Evolutionary conservation across 2,329 filamentous ascomycete genomes (phyloP).

Genomic region (Aureobasidium sp.): DNA sequence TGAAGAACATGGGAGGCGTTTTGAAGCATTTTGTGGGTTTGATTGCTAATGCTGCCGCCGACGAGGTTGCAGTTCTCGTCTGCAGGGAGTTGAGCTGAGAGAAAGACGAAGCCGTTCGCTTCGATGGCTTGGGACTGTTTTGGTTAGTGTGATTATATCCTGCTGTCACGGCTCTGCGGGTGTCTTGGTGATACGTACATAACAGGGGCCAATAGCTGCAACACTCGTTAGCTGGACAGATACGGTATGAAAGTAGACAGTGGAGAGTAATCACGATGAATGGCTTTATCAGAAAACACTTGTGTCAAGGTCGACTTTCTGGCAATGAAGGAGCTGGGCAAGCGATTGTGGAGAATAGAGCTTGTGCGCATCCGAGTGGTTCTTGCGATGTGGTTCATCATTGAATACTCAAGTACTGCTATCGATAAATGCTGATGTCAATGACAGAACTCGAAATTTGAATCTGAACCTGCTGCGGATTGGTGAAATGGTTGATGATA

Average conservation of each 20-base stretch:
- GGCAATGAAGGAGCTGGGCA: not conserved
- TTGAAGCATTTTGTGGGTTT: constrained; percentile 8
- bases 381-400: not conserved
- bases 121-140: constrained; percentile 5
- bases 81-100: constrained; percentile 5
- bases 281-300: not conserved
- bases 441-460: too few relatives aligned
- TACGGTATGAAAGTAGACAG: not conserved
- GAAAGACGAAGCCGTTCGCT: constrained; percentile 13
- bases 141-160: too few relatives aligned
- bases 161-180: too few relatives aligned
- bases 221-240: not conserved
- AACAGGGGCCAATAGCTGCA: not conserved
- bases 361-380: not conserved
- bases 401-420: too few relatives aligned
- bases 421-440: not conserved
- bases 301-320: constrained; percentile 3
- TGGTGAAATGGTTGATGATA: not conserved
- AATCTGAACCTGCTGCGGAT: too few relatives aligned
- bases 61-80: not conserved
- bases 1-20: not conserved
- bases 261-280: not conserved
- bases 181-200: not conserved
- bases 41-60: not conserved
- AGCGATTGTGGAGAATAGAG: not conserved